Evolutionary conservation across 768 basidiomycete species (phyloP).

Genomic region (Lentinula detonsa): DNA sequence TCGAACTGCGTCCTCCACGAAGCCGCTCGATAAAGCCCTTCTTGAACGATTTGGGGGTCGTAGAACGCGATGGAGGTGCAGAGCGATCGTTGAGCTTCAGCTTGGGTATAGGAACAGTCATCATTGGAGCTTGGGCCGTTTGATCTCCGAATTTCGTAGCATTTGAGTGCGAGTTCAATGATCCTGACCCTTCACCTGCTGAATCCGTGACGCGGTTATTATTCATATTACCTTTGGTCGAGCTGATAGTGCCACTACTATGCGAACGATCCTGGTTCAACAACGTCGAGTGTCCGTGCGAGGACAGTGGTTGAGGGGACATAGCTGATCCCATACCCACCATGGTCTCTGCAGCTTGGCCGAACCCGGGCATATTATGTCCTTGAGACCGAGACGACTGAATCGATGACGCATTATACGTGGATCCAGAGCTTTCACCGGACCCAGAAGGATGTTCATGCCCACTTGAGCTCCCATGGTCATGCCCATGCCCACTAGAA

Average conservation of each 20-base stretch:
- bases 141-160: not conserved
- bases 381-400: not conserved
- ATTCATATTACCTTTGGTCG: not conserved
- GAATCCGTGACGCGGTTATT: not conserved
- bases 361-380: constrained; percentile 2
- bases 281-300: not conserved
- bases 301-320: not conserved
- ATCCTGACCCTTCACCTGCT: not conserved
- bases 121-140: not conserved
- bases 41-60: not conserved
- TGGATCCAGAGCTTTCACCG: not conserved
- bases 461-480: not conserved
- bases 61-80: not conserved
- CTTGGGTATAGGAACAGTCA: not conserved
- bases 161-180: constrained; percentile 3
- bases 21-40: not conserved
- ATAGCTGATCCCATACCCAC: not conserved
- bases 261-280: not conserved
- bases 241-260: not conserved
- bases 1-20: constrained; percentile 1
- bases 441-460: not conserved
- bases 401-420: not conserved
- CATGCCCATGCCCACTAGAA: not conserved
- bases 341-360: constrained; percentile 1
- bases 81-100: not conserved